Evolutionary conservation across 345 rosid genomes (phyloP).

Genomic region (Heritiera littoralis): DNA sequence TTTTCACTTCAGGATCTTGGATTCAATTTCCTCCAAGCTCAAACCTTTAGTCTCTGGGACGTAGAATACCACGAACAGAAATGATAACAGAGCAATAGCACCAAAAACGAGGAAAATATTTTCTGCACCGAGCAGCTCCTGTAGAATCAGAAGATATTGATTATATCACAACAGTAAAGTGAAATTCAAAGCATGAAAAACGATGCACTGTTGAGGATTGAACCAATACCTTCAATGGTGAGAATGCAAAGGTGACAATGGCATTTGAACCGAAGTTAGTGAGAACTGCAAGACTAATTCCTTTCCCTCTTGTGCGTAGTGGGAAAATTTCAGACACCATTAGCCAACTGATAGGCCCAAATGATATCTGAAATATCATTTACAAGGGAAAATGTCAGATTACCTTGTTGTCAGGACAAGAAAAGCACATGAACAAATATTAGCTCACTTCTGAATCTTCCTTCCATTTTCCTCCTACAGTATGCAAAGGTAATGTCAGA

Average conservation of each 20-base stretch:
- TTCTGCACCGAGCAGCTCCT: conserved; percentile 85
- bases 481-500: not conserved
- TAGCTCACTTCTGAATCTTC: not conserved
- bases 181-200: not conserved
- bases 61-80: conserved; percentile 49
- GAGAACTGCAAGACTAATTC: conserved; percentile 91
- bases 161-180: not conserved
- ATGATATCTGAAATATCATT: conserved; percentile 62
- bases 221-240: conserved; percentile 73
- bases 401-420: not conserved
- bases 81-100: conserved; percentile 67
- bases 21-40: conserved; percentile 94
- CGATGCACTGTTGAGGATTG: not conserved
- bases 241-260: conserved; percentile 90
- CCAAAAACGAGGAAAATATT: conserved; percentile 90
- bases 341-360: conserved; percentile 99
- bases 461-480: not conserved
- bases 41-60: conserved; percentile 98
- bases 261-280: conserved; percentile 97
- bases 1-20: conserved; percentile 72
- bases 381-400: conserved; percentile 22
- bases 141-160: conserved; percentile 34
- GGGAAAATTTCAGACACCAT: conserved; percentile 98
- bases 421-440: not conserved
- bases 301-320: conserved; percentile 81